Evolutionary conservation across 2,329 filamentous ascomycete genomes (phyloP).

Genomic region (Cercospora canescens): DNA sequence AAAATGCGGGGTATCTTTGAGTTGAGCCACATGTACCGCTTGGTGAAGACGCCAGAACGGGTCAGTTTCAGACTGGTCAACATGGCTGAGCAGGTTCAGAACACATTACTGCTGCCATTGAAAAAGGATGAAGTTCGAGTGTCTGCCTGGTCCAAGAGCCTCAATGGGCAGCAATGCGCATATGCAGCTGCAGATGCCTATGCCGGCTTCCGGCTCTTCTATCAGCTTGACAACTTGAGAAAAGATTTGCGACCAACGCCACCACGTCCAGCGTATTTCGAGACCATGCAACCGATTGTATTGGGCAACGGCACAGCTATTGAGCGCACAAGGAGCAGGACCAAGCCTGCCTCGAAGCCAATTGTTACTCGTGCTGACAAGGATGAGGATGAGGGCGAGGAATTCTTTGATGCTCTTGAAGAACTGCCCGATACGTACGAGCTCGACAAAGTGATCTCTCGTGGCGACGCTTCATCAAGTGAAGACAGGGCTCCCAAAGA

Average conservation of each 20-base stretch:
- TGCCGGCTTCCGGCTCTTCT: constrained; percentile 71
- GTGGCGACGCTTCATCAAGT: neutral
- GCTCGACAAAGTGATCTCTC: constrained; percentile 1
- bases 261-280: constrained; percentile 67
- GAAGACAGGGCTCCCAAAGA: neutral
- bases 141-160: constrained; percentile 69
- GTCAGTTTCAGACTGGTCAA: constrained; percentile 68
- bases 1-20: constrained; percentile 71
- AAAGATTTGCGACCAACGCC: constrained; percentile 67
- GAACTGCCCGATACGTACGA: constrained; percentile 24
- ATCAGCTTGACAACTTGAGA: constrained; percentile 69
- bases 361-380: constrained; percentile 14
- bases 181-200: constrained; percentile 84
- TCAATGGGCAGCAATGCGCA: constrained; percentile 66
- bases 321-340: constrained; percentile 11
- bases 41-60: constrained; percentile 63
- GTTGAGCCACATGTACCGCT: constrained; percentile 76
- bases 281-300: constrained; percentile 65
- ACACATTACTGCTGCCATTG: constrained; percentile 71
- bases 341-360: constrained; percentile 13
- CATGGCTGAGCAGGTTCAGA: constrained; percentile 68
- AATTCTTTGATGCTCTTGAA: constrained; percentile 36
- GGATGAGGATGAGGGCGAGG: constrained; percentile 35
- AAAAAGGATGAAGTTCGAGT: constrained; percentile 73
- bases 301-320: constrained; percentile 47